Evolutionary conservation across 306 rosid genomes (phyloP), one percentile per base, ranked within the genome.

Genomic region (Lablab purpureus): DNA sequence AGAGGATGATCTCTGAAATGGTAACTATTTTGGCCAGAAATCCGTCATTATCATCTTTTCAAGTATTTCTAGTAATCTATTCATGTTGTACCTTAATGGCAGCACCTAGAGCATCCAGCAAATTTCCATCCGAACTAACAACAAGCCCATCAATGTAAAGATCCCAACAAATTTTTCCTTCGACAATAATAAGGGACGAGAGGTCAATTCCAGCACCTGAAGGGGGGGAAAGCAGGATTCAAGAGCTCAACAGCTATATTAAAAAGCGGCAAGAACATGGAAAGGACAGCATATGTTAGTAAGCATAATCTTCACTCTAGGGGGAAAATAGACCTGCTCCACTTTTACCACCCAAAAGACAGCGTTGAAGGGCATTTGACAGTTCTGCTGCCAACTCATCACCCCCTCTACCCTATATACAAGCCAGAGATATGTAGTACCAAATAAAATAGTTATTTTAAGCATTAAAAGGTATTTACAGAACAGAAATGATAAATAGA

Each of bases 131-230:
- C 47, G 97, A 90, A 58, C 97, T 81, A 54, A 94, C 82, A 60
- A 94, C 94, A 73, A 94, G 94, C 76, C 97, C 93, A 21, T 92
- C 98, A 55, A 92, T 82, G 79, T 94, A 94, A 70, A 94, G 94
- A 80, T 90, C 93, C 98, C 98, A 92, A 87, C 98, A 94, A 47
- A 90, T 77, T 87, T 94, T 94, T 56, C 98, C 94, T 52, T 89
- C 94, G 50, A 87, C 88, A 19, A 92, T 88, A 37, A 84, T 62
- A 52, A 94, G 87, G 10, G 97, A 89, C 28, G 92, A 88, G 71
- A 90, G 92, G 68, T 90, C 90, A 82, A 94, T 92, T 84, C 91
- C 98, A 71, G 97, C 97, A 72, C 97, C 98, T 90, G 83, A 65
- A 75, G 56, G 75, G 71, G 71, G 36, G 41, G 46, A 49, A 68